phyloP scores from a whole-genome alignment of 169 alveolate genomes.

The Theileria annulata region DNA sequence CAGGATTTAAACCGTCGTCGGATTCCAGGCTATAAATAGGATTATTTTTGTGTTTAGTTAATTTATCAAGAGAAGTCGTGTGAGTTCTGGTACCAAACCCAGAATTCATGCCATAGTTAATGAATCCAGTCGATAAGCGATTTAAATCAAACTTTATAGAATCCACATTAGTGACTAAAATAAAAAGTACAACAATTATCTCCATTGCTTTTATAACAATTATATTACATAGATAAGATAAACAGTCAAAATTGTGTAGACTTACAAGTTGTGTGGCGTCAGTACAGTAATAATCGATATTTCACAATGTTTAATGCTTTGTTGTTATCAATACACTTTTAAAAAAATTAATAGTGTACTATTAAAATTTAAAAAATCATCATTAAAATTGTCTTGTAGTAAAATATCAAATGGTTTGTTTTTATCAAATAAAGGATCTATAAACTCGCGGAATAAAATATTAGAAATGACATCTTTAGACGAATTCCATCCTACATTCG shows the following conservation, averaged over 20 bases:
- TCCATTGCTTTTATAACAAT: not conserved
- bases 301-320: constrained; percentile 1
- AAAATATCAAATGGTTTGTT: constrained; percentile 2
- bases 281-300: not conserved
- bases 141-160: not conserved
- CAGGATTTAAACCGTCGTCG: constrained; percentile 19
- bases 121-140: not conserved
- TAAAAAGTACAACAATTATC: not conserved
- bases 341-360: not conserved
- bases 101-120: not conserved
- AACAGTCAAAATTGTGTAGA: not conserved
- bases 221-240: constrained; percentile 3
- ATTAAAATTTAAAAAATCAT: not conserved
- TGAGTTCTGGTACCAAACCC: not conserved
- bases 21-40: constrained; percentile 12
- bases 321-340: not conserved
- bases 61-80: constrained; percentile 7
- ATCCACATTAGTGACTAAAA: not conserved
- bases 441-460: not conserved
- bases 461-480: constrained; percentile 16
- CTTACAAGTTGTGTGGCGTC: constrained; percentile 2
- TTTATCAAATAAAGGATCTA: not conserved
- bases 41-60: not conserved
- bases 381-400: constrained; percentile 9
- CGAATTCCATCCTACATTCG: constrained; percentile 26